Conservation (phyloP, 768 basidiomycete species). For the Boletus pseudopeckii region DNA sequence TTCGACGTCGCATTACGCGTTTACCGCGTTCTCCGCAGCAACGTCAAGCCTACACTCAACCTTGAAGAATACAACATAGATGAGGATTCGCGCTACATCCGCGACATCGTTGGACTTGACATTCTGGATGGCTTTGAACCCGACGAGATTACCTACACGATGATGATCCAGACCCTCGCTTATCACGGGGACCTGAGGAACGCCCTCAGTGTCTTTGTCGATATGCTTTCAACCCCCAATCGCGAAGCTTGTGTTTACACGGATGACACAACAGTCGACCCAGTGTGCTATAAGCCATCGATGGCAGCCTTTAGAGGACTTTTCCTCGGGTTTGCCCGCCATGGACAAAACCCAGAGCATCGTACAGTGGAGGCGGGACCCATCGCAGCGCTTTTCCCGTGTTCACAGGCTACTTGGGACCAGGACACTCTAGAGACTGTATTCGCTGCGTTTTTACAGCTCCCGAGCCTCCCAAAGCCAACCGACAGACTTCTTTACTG, state of each 20-base stretch:
- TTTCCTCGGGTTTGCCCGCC: constrained; percentile 71
- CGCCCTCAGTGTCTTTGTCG: constrained; percentile 56
- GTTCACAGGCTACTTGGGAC: constrained; percentile 44
- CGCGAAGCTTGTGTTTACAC: constrained; percentile 34
- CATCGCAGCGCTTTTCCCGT: constrained; percentile 6
- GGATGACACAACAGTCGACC: constrained; percentile 26
- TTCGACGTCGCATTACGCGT: constrained; percentile 56
- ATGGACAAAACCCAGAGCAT: constrained; percentile 38
- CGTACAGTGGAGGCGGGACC: not conserved
- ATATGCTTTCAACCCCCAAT: constrained; percentile 57
- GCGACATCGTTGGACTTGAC: constrained; percentile 42
- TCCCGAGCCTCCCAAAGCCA: constrained; percentile 44
- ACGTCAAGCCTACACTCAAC: constrained; percentile 38
- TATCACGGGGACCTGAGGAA: constrained; percentile 64
- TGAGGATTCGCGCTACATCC: constrained; percentile 37
- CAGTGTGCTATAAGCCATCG: constrained; percentile 40
- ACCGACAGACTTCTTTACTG: constrained; percentile 55
- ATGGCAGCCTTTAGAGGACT: constrained; percentile 62
- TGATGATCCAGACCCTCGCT: constrained; percentile 65
- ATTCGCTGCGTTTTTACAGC: constrained; percentile 59
- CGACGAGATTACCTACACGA: constrained; percentile 63
- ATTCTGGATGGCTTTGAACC: constrained; percentile 47
- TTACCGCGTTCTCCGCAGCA: constrained; percentile 62
- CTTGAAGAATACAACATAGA: constrained; percentile 35
- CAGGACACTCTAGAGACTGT: constrained; percentile 52